These are phyloP conservation scores for Ephemerocybe angulata DNA, from an alignment of 768 basidiomycete genomes.

Conservation along the genomic window DNA sequence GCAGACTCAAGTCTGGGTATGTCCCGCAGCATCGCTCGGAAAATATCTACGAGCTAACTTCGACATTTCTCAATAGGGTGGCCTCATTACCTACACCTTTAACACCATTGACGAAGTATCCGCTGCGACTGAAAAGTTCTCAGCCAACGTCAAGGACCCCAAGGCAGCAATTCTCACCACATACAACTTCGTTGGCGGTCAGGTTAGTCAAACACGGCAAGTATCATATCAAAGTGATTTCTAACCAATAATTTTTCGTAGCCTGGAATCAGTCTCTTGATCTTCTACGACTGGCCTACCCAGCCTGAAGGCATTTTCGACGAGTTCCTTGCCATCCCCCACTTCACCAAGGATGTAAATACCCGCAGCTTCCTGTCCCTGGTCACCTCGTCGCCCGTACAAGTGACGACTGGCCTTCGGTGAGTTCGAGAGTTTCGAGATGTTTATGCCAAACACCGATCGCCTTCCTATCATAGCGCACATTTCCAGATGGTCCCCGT, in stretches of 20 bases:
- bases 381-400: conserved; percentile 34
- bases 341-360: conserved; percentile 32
- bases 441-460: neutral
- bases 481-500: conserved; percentile 44
- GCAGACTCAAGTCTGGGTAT: conserved; percentile 61
- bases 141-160: conserved; percentile 42
- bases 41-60: neutral
- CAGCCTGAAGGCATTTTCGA: conserved; percentile 51
- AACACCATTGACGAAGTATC: conserved; percentile 21
- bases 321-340: conserved; percentile 43
- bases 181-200: conserved; percentile 34
- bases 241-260: neutral
- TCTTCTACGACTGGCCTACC: conserved; percentile 61
- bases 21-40: conserved; percentile 10
- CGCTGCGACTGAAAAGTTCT: conserved; percentile 39
- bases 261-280: conserved; percentile 23
- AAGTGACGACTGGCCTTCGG: conserved; percentile 28
- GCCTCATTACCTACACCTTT: conserved; percentile 35
- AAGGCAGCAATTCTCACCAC: conserved; percentile 50
- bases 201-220: conserved; percentile 25
- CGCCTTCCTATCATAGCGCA: conserved; percentile 16
- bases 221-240: neutral
- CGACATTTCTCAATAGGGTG: conserved; percentile 36
- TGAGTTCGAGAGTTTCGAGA: conserved; percentile 1
- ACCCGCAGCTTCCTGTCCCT: conserved; percentile 41